Conservation (phyloP, 768 basidiomycete genomes). For the Pholiota microspora region DNA sequence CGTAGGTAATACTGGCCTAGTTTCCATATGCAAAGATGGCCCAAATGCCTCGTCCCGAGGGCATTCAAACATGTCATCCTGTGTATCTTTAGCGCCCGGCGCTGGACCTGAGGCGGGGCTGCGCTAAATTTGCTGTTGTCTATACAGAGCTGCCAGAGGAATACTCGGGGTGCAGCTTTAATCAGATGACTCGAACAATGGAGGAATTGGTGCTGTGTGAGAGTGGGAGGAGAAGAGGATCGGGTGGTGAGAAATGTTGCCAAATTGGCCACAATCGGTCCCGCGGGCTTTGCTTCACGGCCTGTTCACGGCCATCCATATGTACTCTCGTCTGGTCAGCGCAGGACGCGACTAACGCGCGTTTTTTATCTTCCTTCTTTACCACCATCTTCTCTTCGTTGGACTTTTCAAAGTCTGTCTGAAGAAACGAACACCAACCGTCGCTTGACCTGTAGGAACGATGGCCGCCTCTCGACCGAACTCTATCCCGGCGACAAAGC, state of each 20-base stretch:
- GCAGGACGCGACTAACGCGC: conserved; percentile 44
- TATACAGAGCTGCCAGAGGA: conserved; percentile 7
- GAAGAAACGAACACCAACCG: conserved; percentile 1
- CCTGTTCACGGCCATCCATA: conserved; percentile 19
- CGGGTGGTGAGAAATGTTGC: conserved; percentile 4
- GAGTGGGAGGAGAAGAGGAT: not conserved
- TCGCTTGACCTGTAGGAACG: conserved; percentile 10
- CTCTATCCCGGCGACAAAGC: conserved; percentile 33
- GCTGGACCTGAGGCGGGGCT: not conserved
- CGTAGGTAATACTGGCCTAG: not conserved
- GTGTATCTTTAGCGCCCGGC: not conserved
- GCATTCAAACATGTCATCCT: not conserved
- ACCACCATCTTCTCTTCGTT: conserved; percentile 8
- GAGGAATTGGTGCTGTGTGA: conserved; percentile 1
- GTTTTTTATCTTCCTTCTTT: conserved; percentile 15
- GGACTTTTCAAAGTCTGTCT: conserved; percentile 2
- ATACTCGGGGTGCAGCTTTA: conserved; percentile 4
- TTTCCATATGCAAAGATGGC: not conserved
- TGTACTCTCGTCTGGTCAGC: conserved; percentile 37
- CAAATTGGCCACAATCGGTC: conserved; percentile 16
- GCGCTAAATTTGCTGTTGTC: conserved; percentile 5
- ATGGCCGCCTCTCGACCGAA: conserved; percentile 41
- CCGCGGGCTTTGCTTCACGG: conserved; percentile 8
- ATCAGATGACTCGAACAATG: conserved; percentile 15
- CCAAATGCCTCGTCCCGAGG: not conserved